These are phyloP conservation scores for Stephania japonica DNA, from an alignment of 164 flowering plant species.

Conservation along the genomic window DNA sequence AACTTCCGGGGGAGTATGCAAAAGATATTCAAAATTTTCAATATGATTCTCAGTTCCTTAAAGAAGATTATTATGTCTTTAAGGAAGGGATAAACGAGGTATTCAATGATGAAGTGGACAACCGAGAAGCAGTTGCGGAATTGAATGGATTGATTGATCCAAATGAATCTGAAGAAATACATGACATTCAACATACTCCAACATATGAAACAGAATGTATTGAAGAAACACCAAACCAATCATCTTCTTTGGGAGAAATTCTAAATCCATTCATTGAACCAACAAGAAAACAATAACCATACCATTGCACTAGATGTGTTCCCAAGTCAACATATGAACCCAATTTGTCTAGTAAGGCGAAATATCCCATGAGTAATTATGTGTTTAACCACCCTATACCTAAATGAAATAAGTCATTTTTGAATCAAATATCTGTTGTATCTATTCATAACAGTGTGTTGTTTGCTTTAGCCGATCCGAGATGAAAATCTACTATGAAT, in stretches of 20 bases:
- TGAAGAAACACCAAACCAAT: neutral
- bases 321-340: no score
- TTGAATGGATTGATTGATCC: neutral
- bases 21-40: no score
- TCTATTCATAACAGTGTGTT: neutral
- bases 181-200: neutral
- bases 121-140: neutral
- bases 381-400: no score
- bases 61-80: no score
- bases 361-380: no score
- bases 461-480: neutral
- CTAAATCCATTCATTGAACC: neutral
- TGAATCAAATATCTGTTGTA: neutral
- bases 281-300: slow-evolving; percentile 1
- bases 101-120: no score
- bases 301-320: neutral
- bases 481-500: no score
- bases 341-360: no score
- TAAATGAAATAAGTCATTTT: no score
- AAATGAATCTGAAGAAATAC: neutral
- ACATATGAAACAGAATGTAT: neutral
- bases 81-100: no score
- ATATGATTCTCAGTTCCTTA: no score
- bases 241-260: neutral
- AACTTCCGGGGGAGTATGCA: no score